These are phyloP conservation scores for Phycomyces blakesleeanus DNA, from an alignment of 192 early-diverging fungal species.

Conservation along the genomic window DNA sequence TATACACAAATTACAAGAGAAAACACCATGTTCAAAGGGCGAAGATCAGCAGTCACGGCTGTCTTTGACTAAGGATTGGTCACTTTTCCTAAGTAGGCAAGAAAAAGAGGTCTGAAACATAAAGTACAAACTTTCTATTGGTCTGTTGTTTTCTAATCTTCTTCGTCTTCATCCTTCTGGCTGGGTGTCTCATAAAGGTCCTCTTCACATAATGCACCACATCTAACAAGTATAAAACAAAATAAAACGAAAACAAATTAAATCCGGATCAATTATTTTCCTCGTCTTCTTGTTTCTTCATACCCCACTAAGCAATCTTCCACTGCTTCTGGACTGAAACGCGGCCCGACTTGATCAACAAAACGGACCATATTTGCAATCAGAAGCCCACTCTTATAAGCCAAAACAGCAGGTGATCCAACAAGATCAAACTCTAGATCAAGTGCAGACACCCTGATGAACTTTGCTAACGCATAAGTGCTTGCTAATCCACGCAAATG, in stretches of 20 bases:
- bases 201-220: constrained; percentile 27
- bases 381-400: constrained; percentile 46
- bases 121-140: too few relatives aligned
- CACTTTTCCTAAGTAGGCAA: not conserved
- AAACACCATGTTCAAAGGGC: not conserved
- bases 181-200: constrained; percentile 25
- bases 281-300: constrained; percentile 7
- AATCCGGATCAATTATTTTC: not conserved
- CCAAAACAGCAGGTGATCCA: constrained; percentile 53
- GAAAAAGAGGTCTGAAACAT: too few relatives aligned
- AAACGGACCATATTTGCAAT: constrained; percentile 55
- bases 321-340: constrained; percentile 38
- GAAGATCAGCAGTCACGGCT: constrained; percentile 1
- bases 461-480: constrained; percentile 48
- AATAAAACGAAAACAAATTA: not conserved
- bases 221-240: constrained; percentile 10
- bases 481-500: constrained; percentile 41
- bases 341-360: constrained; percentile 39
- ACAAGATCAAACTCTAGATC: constrained; percentile 57
- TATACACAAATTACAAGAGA: not conserved
- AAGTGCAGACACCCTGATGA: constrained; percentile 45
- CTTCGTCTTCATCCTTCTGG: constrained; percentile 13
- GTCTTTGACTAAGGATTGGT: too few relatives aligned
- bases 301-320: constrained; percentile 51
- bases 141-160: constrained; percentile 9